phyloP scores from a whole-genome alignment of 169 alveolate species.

The Plasmodium fragile region DNA sequence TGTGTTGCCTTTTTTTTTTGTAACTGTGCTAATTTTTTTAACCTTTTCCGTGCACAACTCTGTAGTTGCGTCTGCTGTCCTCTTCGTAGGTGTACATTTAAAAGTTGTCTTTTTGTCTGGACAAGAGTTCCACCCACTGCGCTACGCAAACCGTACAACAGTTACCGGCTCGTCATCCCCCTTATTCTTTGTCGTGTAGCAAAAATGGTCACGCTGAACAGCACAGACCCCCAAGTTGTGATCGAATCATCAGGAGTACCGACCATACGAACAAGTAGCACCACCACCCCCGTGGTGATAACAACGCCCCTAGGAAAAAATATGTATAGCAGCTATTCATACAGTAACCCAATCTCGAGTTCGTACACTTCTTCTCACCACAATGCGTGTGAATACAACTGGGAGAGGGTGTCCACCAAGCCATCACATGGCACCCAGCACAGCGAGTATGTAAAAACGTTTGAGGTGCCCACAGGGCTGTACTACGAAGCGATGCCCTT shows the following conservation, averaged over 20 bases:
- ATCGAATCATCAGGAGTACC: slow-evolving; percentile 37
- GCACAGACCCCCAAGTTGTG: slow-evolving; percentile 38
- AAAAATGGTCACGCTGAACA: slow-evolving; percentile 22
- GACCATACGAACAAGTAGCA: not conserved
- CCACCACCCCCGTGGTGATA: not conserved
- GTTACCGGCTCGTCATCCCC: not conserved
- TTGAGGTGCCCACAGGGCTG: slow-evolving; percentile 9
- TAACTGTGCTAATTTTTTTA: not conserved
- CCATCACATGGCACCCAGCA: slow-evolving; percentile 10
- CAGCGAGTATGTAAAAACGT: slow-evolving; percentile 43
- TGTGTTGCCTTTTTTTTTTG: not conserved
- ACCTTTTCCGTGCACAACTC: not conserved
- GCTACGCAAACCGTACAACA: not conserved
- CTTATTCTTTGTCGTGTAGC: not conserved
- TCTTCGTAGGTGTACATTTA: not conserved
- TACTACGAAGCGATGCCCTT: slow-evolving; percentile 67
- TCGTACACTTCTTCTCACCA: slow-evolving; percentile 31
- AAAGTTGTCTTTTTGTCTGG: not conserved
- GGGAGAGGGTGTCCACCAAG: slow-evolving; percentile 16
- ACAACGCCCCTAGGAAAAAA: slow-evolving; percentile 37
- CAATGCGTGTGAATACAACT: slow-evolving; percentile 60
- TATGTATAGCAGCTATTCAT: slow-evolving; percentile 40
- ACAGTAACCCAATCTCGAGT: slow-evolving; percentile 35
- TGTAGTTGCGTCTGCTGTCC: not conserved
- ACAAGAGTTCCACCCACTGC: not conserved